Conservation (phyloP, 345 rosid species). For the Conringia planisiliqua region DNA sequence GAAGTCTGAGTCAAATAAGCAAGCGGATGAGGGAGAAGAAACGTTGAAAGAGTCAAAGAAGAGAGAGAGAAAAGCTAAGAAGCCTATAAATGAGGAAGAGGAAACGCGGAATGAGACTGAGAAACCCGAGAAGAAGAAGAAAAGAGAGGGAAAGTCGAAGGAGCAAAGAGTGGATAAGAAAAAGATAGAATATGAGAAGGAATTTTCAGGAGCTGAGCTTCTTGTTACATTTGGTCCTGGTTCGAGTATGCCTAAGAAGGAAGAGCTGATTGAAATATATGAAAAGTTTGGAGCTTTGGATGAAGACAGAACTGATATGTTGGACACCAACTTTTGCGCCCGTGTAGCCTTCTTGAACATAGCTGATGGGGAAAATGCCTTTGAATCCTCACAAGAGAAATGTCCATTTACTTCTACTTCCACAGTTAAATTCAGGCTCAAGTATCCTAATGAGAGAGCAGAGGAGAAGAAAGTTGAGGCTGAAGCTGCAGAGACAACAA, state of each 20-base stretch:
- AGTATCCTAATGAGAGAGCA: conserved; percentile 27
- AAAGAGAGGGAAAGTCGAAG: conserved; percentile 16
- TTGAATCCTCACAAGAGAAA: conserved; percentile 42
- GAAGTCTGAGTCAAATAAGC: no score
- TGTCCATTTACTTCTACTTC: conserved; percentile 10
- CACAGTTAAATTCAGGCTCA: conserved; percentile 24
- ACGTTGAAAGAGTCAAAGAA: background rate
- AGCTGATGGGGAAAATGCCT: conserved; percentile 67
- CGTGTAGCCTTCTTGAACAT: conserved; percentile 45
- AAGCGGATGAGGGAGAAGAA: no score
- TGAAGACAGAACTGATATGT: conserved; percentile 47
- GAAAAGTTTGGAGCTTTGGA: conserved; percentile 55
- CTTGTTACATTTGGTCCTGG: conserved; percentile 57
- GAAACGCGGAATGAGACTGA: background rate
- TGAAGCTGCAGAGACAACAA: conserved; percentile 15
- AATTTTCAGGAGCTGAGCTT: conserved; percentile 41
- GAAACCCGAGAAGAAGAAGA: conserved; percentile 24
- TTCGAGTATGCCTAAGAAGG: conserved; percentile 57
- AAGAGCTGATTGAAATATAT: conserved; percentile 50
- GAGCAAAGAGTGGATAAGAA: background rate
- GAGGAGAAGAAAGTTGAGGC: conserved; percentile 20
- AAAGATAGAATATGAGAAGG: conserved; percentile 13
- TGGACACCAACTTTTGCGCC: conserved; percentile 39
- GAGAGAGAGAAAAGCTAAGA: conserved; percentile 8
- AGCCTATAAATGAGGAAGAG: conserved; percentile 1